Conservation (phyloP, 2,329 filamentous ascomycete genomes). For the Ambrosiella beaveri region DNA sequence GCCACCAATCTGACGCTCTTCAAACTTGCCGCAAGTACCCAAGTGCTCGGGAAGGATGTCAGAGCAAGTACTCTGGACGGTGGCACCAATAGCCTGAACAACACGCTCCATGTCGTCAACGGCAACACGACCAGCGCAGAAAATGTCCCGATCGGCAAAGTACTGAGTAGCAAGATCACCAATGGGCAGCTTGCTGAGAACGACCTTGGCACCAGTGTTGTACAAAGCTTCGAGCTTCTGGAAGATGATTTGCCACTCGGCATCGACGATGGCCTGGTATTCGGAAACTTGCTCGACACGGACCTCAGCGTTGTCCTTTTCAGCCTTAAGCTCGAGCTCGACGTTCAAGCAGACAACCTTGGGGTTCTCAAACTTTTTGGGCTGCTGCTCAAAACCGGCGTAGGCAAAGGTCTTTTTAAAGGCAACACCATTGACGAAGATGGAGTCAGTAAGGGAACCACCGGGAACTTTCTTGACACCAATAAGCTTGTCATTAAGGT, state of each 20-base stretch:
- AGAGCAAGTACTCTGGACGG: slow-evolving; percentile 86
- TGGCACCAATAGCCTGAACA: slow-evolving; percentile 83
- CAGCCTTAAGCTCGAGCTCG: slow-evolving; percentile 92
- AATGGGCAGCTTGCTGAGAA: slow-evolving; percentile 92
- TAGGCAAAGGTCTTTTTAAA: slow-evolving; percentile 99
- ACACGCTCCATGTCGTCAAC: slow-evolving; percentile 91
- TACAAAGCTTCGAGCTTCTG: slow-evolving; percentile 94
- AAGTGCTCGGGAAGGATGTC: slow-evolving; percentile 82
- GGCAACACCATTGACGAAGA: slow-evolving; percentile 93
- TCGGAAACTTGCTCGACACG: slow-evolving; percentile 96
- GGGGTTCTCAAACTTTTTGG: slow-evolving; percentile 82
- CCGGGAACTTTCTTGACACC: slow-evolving; percentile 97
- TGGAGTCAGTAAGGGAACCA: slow-evolving; percentile 84
- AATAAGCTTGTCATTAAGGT: slow-evolving; percentile 94
- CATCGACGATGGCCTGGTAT: slow-evolving; percentile 98
- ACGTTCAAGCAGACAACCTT: slow-evolving; percentile 97
- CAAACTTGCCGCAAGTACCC: slow-evolving; percentile 76
- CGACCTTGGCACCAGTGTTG: slow-evolving; percentile 91
- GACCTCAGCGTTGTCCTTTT: slow-evolving; percentile 98
- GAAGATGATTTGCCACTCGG: slow-evolving; percentile 99
- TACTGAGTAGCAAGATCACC: slow-evolving; percentile 94
- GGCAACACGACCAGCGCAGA: slow-evolving; percentile 88
- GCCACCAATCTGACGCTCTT: slow-evolving; percentile 91
- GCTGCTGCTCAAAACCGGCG: slow-evolving; percentile 97
- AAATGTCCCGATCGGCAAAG: slow-evolving; percentile 94